Conservation (phyloP, 2,329 filamentous ascomycete genomes). For the Fusarium sp. region DNA sequence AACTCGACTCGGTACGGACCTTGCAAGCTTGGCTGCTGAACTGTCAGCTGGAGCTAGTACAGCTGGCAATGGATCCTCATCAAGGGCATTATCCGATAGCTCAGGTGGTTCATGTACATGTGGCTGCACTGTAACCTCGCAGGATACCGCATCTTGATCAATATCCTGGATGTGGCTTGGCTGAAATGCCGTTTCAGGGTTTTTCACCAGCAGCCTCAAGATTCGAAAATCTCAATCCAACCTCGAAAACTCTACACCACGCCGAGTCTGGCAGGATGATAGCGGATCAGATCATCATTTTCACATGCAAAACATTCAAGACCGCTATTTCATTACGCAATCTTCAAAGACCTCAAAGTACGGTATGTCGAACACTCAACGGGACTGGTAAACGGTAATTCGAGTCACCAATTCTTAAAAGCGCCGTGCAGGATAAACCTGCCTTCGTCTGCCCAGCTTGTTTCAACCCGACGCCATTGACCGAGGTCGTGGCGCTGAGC, state of each 20-base stretch:
- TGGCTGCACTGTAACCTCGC: background rate
- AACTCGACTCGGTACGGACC: background rate
- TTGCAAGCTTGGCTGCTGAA: constrained; percentile 4
- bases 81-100: constrained; percentile 1
- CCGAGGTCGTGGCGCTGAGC: constrained; percentile 59
- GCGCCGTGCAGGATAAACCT: constrained; percentile 59
- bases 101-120: constrained; percentile 10
- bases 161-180: constrained; percentile 3
- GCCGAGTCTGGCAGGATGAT: background rate
- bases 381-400: constrained; percentile 68
- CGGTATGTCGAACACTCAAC: constrained; percentile 71
- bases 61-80: background rate
- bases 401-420: constrained; percentile 74
- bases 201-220: background rate
- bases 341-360: background rate
- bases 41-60: constrained; percentile 5
- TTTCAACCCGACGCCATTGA: constrained; percentile 66
- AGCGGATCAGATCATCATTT: background rate
- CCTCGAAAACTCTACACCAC: background rate
- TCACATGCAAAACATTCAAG: constrained; percentile 13
- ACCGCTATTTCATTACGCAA: background rate
- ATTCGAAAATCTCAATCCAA: too few relatives aligned
- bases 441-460: constrained; percentile 66
- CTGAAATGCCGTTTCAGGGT: constrained; percentile 4
- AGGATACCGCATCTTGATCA: background rate